Evolutionary conservation across 1,139 yeast genomes (phyloP).

Genomic region (Hyphopichia khmerensis): DNA sequence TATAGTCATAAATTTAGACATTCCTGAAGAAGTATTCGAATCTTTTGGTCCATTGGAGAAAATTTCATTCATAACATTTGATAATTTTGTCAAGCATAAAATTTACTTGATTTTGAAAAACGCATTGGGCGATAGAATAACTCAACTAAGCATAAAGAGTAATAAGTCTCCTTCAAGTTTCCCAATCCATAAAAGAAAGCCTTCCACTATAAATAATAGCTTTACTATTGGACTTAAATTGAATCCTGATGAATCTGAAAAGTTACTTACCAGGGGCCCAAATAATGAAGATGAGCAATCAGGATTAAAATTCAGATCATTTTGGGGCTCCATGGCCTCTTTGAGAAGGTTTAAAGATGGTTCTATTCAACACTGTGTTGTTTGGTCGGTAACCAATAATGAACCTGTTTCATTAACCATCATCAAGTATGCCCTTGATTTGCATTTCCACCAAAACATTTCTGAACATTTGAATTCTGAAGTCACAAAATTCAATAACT

Average conservation of each 20-base stretch:
- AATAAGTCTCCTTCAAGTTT: conserved; percentile 29
- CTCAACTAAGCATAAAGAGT: conserved; percentile 41
- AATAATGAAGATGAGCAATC: conserved; percentile 58
- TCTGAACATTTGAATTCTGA: conserved; percentile 42
- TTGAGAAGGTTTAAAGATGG: conserved; percentile 92
- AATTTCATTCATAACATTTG: conserved; percentile 69
- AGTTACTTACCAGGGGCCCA: conserved; percentile 85
- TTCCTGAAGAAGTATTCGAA: conserved; percentile 38
- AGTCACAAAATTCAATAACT: conserved; percentile 44
- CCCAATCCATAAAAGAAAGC: conserved; percentile 59
- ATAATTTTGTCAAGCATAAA: conserved; percentile 61
- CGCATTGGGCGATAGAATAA: conserved; percentile 70
- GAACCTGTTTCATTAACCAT: conserved; percentile 71
- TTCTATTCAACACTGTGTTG: conserved; percentile 81
- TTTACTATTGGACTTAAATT: conserved; percentile 63
- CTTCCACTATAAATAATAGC: conserved; percentile 31
- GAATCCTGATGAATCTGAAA: conserved; percentile 75
- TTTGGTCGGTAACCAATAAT: conserved; percentile 66
- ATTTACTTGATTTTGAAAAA: conserved; percentile 55
- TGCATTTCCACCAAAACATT: conserved; percentile 56
- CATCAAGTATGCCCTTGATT: conserved; percentile 57
- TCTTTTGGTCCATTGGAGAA: conserved; percentile 71
- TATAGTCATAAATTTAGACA: conserved; percentile 50
- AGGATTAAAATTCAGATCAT: conserved; percentile 64
- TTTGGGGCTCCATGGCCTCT: conserved; percentile 89